Evolutionary conservation across 2,329 filamentous ascomycete genomes (phyloP), one percentile per base, ranked within the genome.

Genomic region (Tolypocladium nubicola): DNA sequence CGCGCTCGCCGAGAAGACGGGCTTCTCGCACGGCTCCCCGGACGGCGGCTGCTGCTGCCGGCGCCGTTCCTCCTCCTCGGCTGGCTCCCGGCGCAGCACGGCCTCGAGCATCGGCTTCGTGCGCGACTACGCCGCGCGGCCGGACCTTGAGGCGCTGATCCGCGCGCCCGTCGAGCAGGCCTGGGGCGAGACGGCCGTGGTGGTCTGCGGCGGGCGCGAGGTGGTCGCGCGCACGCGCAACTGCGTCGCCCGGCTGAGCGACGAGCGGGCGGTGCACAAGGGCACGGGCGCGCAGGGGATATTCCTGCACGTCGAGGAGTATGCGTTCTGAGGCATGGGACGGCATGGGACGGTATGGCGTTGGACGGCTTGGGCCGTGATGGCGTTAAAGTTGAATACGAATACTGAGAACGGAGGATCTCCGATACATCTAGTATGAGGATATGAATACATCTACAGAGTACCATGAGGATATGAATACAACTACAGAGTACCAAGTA

Each of bases 221-320:
- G 69, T 85, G 30, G 80, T 82, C 1, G 73, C 79, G 2, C 70
- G 70, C 52, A 77, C 80, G 16, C 73, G 83, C 57, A 85, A 82
- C 61, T 78, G 74, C 57, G 81, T 85, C 3, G 77, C 79, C 2
- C 70, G 69, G 37, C 60, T 85, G 59, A 83, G 80, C 56, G 82
- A 86, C 62, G 82, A 85, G 69, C 71, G 83, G 45, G 83, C 79
- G 0, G 82, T 85, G 26, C 83, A 85, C 64, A 86, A 86, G 66
- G 83, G 83, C 6, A 85, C 81, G 0, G 82, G 81, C 1, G 82
- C 83, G 0, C 83, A 86, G 65, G 83, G 83, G 0, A 85, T 86
- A 45, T 77, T 79, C 64, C 64, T 85, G 57, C 77, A 83, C 65
- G 81, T 80, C 1, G 83, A 85, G 61, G 82, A 85, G 65, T 85